These are phyloP conservation scores for Kodamaea leandrae DNA, from an alignment of 805 yeast species.

Conservation along the genomic window DNA sequence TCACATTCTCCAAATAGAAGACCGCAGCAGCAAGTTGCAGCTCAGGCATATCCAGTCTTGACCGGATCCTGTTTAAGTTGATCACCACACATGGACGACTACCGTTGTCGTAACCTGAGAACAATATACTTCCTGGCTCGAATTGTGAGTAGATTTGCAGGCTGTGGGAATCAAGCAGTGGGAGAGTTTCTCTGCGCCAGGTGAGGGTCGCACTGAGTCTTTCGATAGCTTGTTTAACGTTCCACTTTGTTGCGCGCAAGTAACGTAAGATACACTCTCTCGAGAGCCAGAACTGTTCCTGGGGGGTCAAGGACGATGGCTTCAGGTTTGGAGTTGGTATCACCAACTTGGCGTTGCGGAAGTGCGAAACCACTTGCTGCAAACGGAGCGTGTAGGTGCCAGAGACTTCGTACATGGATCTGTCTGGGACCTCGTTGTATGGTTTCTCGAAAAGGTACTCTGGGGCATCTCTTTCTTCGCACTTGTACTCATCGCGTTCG, in stretches of 20 bases:
- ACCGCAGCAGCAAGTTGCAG: conserved; percentile 5
- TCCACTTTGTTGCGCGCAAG: conserved; percentile 93
- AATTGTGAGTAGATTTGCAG: conserved; percentile 30
- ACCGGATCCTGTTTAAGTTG: conserved; percentile 17
- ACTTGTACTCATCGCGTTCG: conserved; percentile 5
- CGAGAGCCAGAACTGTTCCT: conserved; percentile 89
- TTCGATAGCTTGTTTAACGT: conserved; percentile 60
- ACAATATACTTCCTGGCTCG: conserved; percentile 87
- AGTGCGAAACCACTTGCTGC: conserved; percentile 2
- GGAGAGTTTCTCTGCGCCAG: conserved; percentile 74
- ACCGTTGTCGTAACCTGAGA: conserved; percentile 85
- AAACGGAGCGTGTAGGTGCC: neutral
- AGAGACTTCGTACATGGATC: neutral
- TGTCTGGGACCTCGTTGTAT: neutral
- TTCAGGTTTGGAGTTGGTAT: conserved; percentile 34
- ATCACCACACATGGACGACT: conserved; percentile 85
- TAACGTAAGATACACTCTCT: conserved; percentile 88
- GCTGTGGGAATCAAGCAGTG: conserved; percentile 38
- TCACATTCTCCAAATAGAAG: conserved; percentile 85
- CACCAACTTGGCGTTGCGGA: conserved; percentile 39
- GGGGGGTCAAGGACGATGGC: conserved; percentile 15
- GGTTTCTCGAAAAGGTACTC: conserved; percentile 7
- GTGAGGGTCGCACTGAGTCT: conserved; percentile 75
- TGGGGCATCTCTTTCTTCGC: conserved; percentile 4
- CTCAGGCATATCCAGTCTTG: neutral